Conservation (phyloP, 1,139 yeast genomes). For the Candida mesenterica region DNA sequence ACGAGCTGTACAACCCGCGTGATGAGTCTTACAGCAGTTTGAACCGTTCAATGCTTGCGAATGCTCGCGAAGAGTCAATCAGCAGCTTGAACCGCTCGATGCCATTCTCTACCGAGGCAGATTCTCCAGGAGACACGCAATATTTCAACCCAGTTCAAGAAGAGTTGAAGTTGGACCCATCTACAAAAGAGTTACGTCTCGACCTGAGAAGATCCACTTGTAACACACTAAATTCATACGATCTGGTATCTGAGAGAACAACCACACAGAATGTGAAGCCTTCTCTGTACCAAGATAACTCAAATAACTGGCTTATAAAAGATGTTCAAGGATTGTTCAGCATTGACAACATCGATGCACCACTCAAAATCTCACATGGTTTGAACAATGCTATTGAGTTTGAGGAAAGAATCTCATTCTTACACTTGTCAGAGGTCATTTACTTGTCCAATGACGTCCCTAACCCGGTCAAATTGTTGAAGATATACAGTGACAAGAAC, state of each 20-base stretch:
- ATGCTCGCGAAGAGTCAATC: constrained; percentile 9
- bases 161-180: constrained; percentile 12
- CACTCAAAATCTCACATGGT: constrained; percentile 2
- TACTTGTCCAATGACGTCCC: constrained; percentile 7
- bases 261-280: background rate
- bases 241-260: constrained; percentile 7
- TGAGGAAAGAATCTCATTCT: constrained; percentile 1
- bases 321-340: constrained; percentile 10
- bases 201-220: constrained; percentile 5
- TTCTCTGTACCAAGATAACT: constrained; percentile 6
- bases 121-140: constrained; percentile 5
- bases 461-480: constrained; percentile 8
- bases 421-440: constrained; percentile 4
- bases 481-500: constrained; percentile 5
- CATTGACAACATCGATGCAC: constrained; percentile 1
- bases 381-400: constrained; percentile 5
- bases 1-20: background rate
- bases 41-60: background rate
- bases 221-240: constrained; percentile 1
- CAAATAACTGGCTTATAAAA: constrained; percentile 9
- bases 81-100: constrained; percentile 3
- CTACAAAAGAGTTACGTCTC: constrained; percentile 11
- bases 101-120: background rate
- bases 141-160: constrained; percentile 13
- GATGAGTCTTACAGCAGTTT: background rate